Evolutionary conservation across 768 basidiomycete species (phyloP).

Genomic region (Suillus bovinus): DNA sequence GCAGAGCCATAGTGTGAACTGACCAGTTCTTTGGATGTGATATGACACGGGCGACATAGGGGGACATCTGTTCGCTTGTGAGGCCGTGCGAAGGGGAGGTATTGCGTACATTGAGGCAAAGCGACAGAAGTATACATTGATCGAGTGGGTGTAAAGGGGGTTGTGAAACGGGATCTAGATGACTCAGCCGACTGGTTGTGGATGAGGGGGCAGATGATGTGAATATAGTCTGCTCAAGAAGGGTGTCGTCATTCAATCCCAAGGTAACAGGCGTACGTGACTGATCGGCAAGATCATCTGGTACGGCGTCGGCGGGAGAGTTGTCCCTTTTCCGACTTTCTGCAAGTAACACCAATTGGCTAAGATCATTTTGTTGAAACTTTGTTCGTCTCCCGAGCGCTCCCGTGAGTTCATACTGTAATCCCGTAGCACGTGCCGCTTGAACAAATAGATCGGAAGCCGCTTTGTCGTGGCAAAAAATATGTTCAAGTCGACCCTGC

Average conservation of each 20-base stretch:
- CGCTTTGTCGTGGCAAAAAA: slow-evolving; percentile 69
- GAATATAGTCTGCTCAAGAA: slow-evolving; percentile 92
- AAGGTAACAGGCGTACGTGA: slow-evolving; percentile 53
- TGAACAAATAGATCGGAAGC: slow-evolving; percentile 78
- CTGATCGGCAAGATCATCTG: slow-evolving; percentile 12
- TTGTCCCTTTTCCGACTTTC: slow-evolving; percentile 60
- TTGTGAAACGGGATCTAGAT: slow-evolving; percentile 82
- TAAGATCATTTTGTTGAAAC: slow-evolving; percentile 82
- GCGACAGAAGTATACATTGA: slow-evolving; percentile 87
- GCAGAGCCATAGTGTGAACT: slow-evolving; percentile 93
- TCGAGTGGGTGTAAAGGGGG: slow-evolving; percentile 90
- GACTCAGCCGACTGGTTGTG: slow-evolving; percentile 49
- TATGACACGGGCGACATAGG: slow-evolving; percentile 89
- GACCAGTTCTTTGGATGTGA: slow-evolving; percentile 94
- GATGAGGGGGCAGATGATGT: slow-evolving; percentile 66
- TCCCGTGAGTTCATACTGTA: slow-evolving; percentile 91
- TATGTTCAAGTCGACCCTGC: slow-evolving; percentile 76
- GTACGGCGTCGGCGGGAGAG: slow-evolving; percentile 13
- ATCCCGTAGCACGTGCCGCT: slow-evolving; percentile 72
- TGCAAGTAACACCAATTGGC: slow-evolving; percentile 93
- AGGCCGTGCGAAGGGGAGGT: slow-evolving; percentile 89
- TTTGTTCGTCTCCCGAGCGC: slow-evolving; percentile 93
- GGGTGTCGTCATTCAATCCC: slow-evolving; percentile 90
- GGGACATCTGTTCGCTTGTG: slow-evolving; percentile 88
- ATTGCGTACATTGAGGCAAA: slow-evolving; percentile 90